Evolutionary conservation across 2,329 filamentous ascomycete species (phyloP).

Genomic region (Aspergillus sp.): DNA sequence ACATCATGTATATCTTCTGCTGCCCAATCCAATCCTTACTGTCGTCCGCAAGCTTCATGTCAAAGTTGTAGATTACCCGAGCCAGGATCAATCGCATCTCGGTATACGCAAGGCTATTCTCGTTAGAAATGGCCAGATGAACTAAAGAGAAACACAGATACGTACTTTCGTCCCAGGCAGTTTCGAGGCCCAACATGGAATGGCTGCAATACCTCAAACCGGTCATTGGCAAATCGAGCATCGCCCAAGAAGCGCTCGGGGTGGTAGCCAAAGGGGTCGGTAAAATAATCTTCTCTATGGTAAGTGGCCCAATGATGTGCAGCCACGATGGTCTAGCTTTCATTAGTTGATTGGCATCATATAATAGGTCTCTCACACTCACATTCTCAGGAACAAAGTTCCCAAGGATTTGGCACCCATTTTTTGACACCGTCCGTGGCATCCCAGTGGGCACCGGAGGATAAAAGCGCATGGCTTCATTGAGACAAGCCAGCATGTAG

Average conservation of each 20-base stretch:
- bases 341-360: not conserved
- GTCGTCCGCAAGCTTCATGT: constrained; percentile 35
- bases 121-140: not conserved
- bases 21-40: constrained; percentile 31
- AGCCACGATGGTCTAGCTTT: not conserved
- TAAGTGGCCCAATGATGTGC: constrained; percentile 43
- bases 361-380: not conserved
- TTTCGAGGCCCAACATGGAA: constrained; percentile 48
- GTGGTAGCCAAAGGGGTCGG: constrained; percentile 37
- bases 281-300: constrained; percentile 40
- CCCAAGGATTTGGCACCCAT: constrained; percentile 14
- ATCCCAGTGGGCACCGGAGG: constrained; percentile 23
- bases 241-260: constrained; percentile 44
- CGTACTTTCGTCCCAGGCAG: constrained; percentile 44
- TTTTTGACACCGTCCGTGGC: constrained; percentile 14
- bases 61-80: constrained; percentile 45
- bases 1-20: constrained; percentile 33
- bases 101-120: constrained; percentile 40
- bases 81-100: constrained; percentile 47
- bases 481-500: constrained; percentile 36
- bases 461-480: constrained; percentile 39
- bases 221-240: constrained; percentile 1
- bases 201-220: constrained; percentile 38
- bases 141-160: constrained; percentile 19
- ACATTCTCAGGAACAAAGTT: constrained; percentile 16